These are phyloP conservation scores for Piper betle DNA, from an alignment of 164 flowering plant species.

Conservation along the genomic window DNA sequence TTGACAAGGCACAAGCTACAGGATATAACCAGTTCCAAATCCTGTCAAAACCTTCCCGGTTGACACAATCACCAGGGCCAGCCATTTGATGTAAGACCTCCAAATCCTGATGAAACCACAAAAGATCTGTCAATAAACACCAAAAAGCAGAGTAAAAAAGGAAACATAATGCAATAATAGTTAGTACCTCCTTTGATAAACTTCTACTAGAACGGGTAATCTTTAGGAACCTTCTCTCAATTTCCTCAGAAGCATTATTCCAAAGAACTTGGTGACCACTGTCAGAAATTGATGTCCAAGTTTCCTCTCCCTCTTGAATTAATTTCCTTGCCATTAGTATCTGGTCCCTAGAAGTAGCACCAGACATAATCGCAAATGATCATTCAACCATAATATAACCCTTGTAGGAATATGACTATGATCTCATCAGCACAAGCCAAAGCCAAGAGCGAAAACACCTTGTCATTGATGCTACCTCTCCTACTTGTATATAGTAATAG, in stretches of 20 bases:
- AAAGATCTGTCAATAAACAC: background rate
- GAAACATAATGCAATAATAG: background rate
- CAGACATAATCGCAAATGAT: background rate
- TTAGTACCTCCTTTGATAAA: constrained; percentile 51
- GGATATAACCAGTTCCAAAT: constrained; percentile 96
- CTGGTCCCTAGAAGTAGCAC: constrained; percentile 36
- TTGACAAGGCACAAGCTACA: constrained; percentile 62
- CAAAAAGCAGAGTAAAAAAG: background rate
- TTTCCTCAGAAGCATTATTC: constrained; percentile 43
- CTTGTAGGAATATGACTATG: background rate
- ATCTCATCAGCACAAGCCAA: background rate
- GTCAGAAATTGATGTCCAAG: constrained; percentile 56
- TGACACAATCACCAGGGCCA: constrained; percentile 47
- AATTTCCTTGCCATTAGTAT: constrained; percentile 59
- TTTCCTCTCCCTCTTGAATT: constrained; percentile 59
- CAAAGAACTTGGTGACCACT: constrained; percentile 47
- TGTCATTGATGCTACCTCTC: background rate
- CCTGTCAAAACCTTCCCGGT: constrained; percentile 64
- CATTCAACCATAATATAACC: background rate
- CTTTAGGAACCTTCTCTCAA: constrained; percentile 61
- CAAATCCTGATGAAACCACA: constrained; percentile 41
- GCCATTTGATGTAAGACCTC: constrained; percentile 53
- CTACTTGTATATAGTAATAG: too few species aligned
- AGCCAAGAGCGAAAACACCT: background rate
- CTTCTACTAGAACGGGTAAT: constrained; percentile 48